Conservation (phyloP, 352 stramenopile genomes). For the Pythium phragmitis region DNA sequence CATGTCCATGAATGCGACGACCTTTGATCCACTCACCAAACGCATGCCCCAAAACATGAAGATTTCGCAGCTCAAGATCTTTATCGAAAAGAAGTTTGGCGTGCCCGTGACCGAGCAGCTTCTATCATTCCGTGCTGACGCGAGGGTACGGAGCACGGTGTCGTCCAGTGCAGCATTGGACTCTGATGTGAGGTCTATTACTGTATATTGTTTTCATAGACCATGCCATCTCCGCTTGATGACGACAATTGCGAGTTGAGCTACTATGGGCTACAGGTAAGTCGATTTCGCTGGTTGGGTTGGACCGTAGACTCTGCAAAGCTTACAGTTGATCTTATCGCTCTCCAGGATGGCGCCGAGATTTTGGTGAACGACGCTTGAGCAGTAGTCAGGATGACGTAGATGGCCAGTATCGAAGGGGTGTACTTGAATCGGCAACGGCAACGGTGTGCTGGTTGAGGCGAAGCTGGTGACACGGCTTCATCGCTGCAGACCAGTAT, state of each 20-base stretch:
- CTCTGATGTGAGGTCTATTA: background rate
- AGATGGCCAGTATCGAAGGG: no score
- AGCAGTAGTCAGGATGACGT: background rate
- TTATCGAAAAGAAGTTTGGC: slow-evolving; percentile 75
- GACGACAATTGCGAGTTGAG: slow-evolving; percentile 67
- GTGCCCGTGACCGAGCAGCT: slow-evolving; percentile 47
- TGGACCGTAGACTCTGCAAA: background rate
- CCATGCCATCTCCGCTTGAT: slow-evolving; percentile 62
- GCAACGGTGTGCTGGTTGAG: background rate
- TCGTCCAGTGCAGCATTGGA: background rate
- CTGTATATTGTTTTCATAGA: slow-evolving; percentile 31
- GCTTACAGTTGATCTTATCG: background rate
- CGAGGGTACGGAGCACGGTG: slow-evolving; percentile 36
- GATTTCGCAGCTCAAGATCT: slow-evolving; percentile 65
- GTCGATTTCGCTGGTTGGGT: background rate
- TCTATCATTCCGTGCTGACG: slow-evolving; percentile 55
- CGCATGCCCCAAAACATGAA: slow-evolving; percentile 78
- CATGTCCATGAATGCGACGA: slow-evolving; percentile 72
- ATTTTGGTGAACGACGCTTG: slow-evolving; percentile 59
- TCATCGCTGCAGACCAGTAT: no score
- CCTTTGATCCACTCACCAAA: slow-evolving; percentile 64
- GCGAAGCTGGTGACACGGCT: no score
- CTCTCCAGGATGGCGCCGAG: slow-evolving; percentile 54
- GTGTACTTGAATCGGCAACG: background rate
- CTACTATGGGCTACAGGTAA: slow-evolving; percentile 75